phyloP scores from a whole-genome alignment of 2,329 filamentous ascomycete species.

The Fusarium sp. region DNA sequence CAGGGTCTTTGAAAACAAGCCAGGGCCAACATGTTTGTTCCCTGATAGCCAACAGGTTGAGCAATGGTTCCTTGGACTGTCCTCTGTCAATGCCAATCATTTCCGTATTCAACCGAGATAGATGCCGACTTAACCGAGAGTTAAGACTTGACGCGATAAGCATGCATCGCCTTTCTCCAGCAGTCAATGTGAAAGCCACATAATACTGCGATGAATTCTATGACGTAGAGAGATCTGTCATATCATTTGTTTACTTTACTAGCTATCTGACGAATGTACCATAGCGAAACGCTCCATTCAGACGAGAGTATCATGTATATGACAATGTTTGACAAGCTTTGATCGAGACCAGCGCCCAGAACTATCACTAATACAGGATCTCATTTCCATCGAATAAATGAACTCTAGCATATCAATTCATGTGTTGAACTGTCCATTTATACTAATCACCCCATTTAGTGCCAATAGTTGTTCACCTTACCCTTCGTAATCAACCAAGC shows the following conservation, averaged over 20 bases:
- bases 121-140: not conserved
- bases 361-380: too few relatives aligned
- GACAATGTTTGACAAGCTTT: too few relatives aligned
- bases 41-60: not conserved
- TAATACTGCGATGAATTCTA: not conserved
- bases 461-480: slow-evolving; percentile 7
- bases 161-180: not conserved
- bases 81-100: not conserved
- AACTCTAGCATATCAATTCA: too few relatives aligned
- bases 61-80: too few relatives aligned
- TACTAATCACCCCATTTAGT: not conserved
- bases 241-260: not conserved
- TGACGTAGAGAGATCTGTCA: not conserved
- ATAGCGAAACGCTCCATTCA: too few relatives aligned
- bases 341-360: too few relatives aligned
- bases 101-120: not conserved
- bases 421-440: too few relatives aligned
- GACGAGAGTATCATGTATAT: too few relatives aligned
- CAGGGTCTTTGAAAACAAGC: not conserved
- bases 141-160: not conserved
- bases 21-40: not conserved
- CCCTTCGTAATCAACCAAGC: slow-evolving; percentile 7
- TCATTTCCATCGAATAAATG: too few relatives aligned
- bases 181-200: not conserved
- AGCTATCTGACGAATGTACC: too few relatives aligned